phyloP scores from a whole-genome alignment of 139 green algal species.

The Volvox reticuliferus region DNA sequence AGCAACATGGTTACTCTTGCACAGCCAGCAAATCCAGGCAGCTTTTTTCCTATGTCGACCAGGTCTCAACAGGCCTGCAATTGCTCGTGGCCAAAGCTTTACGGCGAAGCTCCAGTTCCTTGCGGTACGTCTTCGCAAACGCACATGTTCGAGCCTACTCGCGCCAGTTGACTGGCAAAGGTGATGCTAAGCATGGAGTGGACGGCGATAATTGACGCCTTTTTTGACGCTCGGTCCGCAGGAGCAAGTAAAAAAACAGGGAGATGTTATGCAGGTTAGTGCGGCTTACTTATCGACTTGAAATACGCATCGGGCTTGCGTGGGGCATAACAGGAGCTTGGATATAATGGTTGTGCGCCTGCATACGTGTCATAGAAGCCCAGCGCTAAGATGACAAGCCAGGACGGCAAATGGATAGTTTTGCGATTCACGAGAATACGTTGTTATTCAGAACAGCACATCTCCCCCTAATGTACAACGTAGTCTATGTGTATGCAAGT shows the following conservation, averaged over 20 bases:
- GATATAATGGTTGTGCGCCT: not conserved
- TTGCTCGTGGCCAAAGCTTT: conserved; percentile 34
- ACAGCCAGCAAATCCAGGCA: not conserved
- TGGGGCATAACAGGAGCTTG: not conserved
- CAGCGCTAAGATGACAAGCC: too few relatives aligned
- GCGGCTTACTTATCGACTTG: too few relatives aligned
- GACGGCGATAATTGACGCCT: not conserved
- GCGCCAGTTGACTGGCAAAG: not conserved
- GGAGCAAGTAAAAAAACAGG: conserved; percentile 39
- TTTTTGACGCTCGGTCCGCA: not conserved
- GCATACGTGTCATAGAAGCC: not conserved
- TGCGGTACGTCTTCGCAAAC: conserved; percentile 27
- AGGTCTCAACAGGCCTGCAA: conserved; percentile 30
- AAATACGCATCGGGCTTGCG: not conserved
- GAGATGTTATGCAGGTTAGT: conserved; percentile 49
- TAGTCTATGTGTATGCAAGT: too few relatives aligned
- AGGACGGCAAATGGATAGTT: not conserved
- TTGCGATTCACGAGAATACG: not conserved
- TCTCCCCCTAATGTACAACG: too few relatives aligned
- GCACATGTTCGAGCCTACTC: not conserved
- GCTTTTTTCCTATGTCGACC: not conserved
- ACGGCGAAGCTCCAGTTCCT: conserved; percentile 31
- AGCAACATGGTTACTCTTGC: not conserved
- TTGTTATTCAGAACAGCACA: too few relatives aligned
- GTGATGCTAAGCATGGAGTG: not conserved